Evolutionary conservation across 805 yeast genomes (phyloP).

Genomic region (Barnettozyma vustinii): DNA sequence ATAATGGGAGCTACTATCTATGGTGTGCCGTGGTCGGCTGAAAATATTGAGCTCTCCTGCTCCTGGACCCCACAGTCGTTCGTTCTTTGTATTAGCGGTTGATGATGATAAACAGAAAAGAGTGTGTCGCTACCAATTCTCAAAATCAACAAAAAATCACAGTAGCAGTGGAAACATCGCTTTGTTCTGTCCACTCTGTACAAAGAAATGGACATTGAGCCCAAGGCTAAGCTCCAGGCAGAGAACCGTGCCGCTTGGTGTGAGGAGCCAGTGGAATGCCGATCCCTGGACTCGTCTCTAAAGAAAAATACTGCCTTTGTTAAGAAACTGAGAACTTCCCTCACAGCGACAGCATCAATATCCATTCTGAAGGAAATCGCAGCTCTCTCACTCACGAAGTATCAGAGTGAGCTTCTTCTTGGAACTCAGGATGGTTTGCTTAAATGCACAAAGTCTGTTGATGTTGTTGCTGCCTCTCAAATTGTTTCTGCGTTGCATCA

Average conservation of each 20-base stretch:
- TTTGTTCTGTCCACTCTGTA: neutral
- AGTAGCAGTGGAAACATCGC: neutral
- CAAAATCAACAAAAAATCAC: neutral
- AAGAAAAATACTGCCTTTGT: conserved; percentile 81
- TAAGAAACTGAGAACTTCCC: conserved; percentile 54
- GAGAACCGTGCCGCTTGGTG: conserved; percentile 21
- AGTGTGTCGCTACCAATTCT: neutral
- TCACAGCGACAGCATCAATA: conserved; percentile 45
- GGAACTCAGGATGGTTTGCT: conserved; percentile 59
- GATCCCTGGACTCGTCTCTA: conserved; percentile 58
- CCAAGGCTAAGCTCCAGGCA: conserved; percentile 8
- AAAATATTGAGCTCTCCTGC: neutral
- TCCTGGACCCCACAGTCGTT: neutral
- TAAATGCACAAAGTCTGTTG: conserved; percentile 48
- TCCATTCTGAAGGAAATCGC: conserved; percentile 55
- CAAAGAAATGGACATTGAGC: conserved; percentile 5
- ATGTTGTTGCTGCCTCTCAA: conserved; percentile 58
- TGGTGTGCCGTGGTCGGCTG: too few species aligned
- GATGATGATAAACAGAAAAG: neutral
- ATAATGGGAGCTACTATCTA: too few species aligned
- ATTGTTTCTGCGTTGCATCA: conserved; percentile 72
- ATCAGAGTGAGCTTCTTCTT: conserved; percentile 61
- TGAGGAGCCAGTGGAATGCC: conserved; percentile 12
- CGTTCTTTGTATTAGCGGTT: neutral
- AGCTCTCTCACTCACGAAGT: conserved; percentile 64